Evolutionary conservation across 371 early-diverging fungal species (phyloP), one percentile per base, ranked within the genome.

Genomic region (Coelomomyces lativittatus): DNA sequence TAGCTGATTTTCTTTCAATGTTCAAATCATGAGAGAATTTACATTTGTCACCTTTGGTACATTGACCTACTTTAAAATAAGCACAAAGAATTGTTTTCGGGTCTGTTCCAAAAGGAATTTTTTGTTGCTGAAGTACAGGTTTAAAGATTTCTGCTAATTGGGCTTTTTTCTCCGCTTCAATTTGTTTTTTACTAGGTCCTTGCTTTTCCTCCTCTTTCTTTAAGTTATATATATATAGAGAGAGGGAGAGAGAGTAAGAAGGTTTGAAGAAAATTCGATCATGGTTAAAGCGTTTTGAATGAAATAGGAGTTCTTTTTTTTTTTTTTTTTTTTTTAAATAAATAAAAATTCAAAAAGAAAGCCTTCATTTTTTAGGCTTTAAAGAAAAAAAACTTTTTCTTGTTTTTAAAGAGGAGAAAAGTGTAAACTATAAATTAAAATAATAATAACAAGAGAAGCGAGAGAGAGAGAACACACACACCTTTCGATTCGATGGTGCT

Each of bases 91-190:
- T 81, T n/a, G 97, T 86, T 59, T 95, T 95, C 36, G 99, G 99
- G 62, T 98, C 91, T 9, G 88, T 88, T 34, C 99, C 93, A 58
- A 93, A 95, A 5, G 99, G 97, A 35, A 97, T 93, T 64, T 96
- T 97, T 61, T 92, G 97, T 50, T 73, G 72, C 25, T 69, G 56
- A 53, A 80, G 78, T 19, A 88, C 79, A 31, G 91, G 90, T 53
- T 85, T 88, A 73, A 92, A 90, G 35, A 97, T 64, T 40, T 80
- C 85, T 11, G 70, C 80, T 30, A 92, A 66, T 58, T 88, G 86
- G 0, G 76, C 79, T 64, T 85, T 79, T 61, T 68, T 75, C 51
- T 74, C 65, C 58, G 78, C 79, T 51, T 81, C 85, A 21, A 63
- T 67, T 29, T 70, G 64, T 61, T 81, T 83, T 59, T 74, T 74